Evolutionary conservation across 2,329 filamentous ascomycete genomes (phyloP).

Genomic region (Fusarium musae): DNA sequence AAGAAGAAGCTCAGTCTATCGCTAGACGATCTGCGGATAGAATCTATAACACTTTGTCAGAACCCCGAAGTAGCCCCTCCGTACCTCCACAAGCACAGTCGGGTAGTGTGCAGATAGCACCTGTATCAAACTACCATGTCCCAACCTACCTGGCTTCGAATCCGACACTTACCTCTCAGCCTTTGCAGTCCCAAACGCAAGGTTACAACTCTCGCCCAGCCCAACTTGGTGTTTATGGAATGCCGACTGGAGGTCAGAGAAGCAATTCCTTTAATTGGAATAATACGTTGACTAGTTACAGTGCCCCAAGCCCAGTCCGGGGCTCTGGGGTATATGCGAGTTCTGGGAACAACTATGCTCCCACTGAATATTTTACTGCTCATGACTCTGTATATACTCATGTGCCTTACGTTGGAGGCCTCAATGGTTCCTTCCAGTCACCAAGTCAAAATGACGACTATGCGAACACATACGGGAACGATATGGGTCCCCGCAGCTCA

Average conservation of each 20-base stretch:
- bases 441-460: background rate
- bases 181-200: background rate
- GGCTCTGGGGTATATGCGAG: background rate
- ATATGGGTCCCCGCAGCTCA: too few species aligned
- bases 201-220: too few species aligned
- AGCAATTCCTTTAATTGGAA: too few species aligned
- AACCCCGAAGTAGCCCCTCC: too few species aligned
- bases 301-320: background rate
- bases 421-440: background rate
- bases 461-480: too few species aligned
- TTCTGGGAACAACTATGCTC: background rate
- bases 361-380: rapidly evolving
- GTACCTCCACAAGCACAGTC: background rate
- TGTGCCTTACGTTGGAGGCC: too few species aligned
- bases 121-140: rapidly evolving
- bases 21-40: too few species aligned
- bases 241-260: too few species aligned
- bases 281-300: background rate
- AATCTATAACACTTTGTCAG: background rate
- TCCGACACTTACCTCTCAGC: background rate
- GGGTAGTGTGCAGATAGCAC: background rate
- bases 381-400: background rate
- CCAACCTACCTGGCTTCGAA: rapidly evolving
- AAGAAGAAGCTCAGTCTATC: background rate
- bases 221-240: too few species aligned